Base-by-base conservation (phyloP, 2,329 filamentous ascomycete species). In the Ilyonectria robusta region DNA sequence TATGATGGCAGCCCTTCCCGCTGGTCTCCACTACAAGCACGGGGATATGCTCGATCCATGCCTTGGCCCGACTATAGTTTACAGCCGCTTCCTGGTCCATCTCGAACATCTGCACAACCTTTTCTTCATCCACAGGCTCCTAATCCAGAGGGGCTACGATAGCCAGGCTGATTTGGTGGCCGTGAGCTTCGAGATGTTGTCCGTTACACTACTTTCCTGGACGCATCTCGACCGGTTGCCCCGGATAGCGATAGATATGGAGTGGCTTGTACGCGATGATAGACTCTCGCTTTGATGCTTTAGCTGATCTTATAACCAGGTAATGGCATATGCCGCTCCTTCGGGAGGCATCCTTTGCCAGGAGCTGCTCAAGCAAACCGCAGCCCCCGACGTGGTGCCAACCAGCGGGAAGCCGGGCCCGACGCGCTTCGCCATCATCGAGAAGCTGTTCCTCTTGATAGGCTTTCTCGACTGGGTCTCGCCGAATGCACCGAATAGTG, bases 121-220 rank as follows among this genome's bases (percentile, higher is more conserved):
- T 7, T 89, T 91, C 68, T 83, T 90, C 29, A 79, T 90, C 33
- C 85, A 90, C 69, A 81, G 88, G 21, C 83, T 89, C 0, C 79
- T 90, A 23, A 37, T 81, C 84, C 59, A 86, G 85, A 64, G 75
- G 75, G 6, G 76, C 5, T 15, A 37, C 8, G 35, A 37, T 6
- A 77, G 78, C n/a, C 76, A 79, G 15, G 79, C 79, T 0, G 80
- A 84, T 44, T 76, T 85, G 7, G 72, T 86, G 26, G 74, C 80
- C 1, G 78, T 83, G 42, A 85, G 83, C 53, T 82, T 81, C 37
- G 83, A 86, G 59, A 81, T 87, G 75, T 81, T 87, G 2, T 79
- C 81, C 7, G 71, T 83, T 15, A 83, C 83, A 0, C 74, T 86
- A 26, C 72, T 82, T 3, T 80, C 84, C 64, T 86, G 84, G 84